These are phyloP conservation scores for Colletotrichum cuscutae DNA, from an alignment of 2,329 filamentous ascomycete species.

Conservation along the genomic window DNA sequence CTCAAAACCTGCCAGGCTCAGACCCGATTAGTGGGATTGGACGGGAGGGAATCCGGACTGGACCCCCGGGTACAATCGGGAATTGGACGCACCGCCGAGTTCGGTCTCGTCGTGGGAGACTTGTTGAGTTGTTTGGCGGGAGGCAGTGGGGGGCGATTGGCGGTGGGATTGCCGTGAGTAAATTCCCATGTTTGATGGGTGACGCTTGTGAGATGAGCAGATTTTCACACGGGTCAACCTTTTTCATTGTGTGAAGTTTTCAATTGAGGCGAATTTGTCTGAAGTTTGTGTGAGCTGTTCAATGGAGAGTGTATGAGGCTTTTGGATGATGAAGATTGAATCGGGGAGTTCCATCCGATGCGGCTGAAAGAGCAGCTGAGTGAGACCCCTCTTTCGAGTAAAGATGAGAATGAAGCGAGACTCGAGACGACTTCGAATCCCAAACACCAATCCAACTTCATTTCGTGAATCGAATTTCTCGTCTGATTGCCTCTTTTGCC, in stretches of 20 bases:
- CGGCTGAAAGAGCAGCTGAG: not conserved
- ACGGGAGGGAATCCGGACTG: not conserved
- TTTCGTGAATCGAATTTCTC: not conserved
- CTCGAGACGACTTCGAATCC: not conserved
- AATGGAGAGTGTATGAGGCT: not conserved
- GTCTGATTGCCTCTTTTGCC: not conserved
- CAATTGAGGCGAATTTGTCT: not conserved
- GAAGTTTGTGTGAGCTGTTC: not conserved
- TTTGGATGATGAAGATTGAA: not conserved
- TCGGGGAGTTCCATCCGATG: slow-evolving; percentile 6
- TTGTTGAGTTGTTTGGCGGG: not conserved
- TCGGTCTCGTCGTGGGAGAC: not conserved
- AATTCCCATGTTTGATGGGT: no score
- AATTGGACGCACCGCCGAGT: not conserved
- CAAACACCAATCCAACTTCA: not conserved
- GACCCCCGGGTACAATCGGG: slow-evolving; percentile 7
- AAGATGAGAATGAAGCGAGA: not conserved
- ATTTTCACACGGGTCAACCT: not conserved
- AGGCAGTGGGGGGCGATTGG: not conserved
- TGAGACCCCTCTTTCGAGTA: not conserved
- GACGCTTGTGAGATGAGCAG: not conserved
- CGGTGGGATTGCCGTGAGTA: not conserved
- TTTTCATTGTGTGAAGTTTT: not conserved
- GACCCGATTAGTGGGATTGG: slow-evolving; percentile 9
- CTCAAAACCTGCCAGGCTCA: not conserved